Base-by-base conservation (phyloP, 495 filamentous ascomycete genomes). In the Talaromyces wortmannii region DNA sequence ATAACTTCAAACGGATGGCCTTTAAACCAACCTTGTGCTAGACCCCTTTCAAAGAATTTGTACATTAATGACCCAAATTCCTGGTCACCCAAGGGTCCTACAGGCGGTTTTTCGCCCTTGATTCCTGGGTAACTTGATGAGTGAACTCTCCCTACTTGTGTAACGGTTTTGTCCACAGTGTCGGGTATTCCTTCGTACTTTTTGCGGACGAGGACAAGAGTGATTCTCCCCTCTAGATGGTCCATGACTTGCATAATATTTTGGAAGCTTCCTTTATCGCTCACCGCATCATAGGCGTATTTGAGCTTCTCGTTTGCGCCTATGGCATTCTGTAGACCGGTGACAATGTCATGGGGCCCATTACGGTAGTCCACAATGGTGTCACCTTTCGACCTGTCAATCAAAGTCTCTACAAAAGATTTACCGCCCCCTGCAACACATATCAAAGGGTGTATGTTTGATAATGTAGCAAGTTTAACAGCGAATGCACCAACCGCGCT, bases 381-480 rank as follows among this genome's bases (percentile, higher is more conserved):
- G 61, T 92, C 89, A 48, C 88, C 88, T 63, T 86, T 88, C 53
- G 58, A 59, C 33, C 61, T 63, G 62, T 86, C 83, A 59, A 79
- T 86, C 82, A 59, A 79, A 81, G 5, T 77, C 43, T 8, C 61
- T 66, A 10, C 81, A 59, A 79, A 81, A 4, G 77, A 42, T 8
- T 60, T 66, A 10, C 81, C 81, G 16, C 70, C 68, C 2, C 87
- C 88, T 1, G 87, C 87, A 5, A 91, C 71, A 42, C 68, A 79
- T 53, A 91, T 84, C n/a, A 90, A 56, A 0, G 87, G 88, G 63
- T 89, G 85, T 56, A 92, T 85, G 60, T 88, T 83, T 33, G 84
- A 81, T 16, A 74, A 64, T 13, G 57, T 60, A 16, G 87, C 87
- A 29, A 90, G 68, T 63, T 91, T 86, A 53, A 90, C 70, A 5